Conservation (phyloP, 164 flowering plant genomes). For the Cinnamomum chago region DNA sequence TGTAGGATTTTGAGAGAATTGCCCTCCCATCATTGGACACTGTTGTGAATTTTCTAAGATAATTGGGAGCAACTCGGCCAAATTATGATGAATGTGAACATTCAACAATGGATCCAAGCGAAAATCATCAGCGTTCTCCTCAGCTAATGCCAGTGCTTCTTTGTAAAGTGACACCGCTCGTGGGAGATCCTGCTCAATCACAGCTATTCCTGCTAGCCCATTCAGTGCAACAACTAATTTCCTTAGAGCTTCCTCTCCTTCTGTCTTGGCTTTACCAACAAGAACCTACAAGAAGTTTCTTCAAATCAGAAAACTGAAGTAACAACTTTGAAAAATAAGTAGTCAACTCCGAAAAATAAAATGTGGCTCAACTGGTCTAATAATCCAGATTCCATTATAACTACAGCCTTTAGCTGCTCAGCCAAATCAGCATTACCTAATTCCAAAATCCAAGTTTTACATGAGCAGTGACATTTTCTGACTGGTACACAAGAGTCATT, state of each 20-base stretch:
- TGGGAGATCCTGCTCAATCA: slow-evolving; percentile 47
- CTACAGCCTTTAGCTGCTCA: neutral
- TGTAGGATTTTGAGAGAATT: slow-evolving; percentile 18
- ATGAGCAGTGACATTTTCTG: neutral
- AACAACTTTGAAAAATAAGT: neutral
- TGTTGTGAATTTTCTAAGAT: slow-evolving; percentile 14
- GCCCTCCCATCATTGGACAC: slow-evolving; percentile 12
- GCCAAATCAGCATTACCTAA: neutral
- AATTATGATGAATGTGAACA: slow-evolving; percentile 82
- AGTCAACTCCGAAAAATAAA: no score
- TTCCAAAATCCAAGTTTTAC: neutral
- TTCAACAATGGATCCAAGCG: slow-evolving; percentile 81
- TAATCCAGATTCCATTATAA: neutral
- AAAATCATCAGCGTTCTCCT: slow-evolving; percentile 74
- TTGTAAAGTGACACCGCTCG: slow-evolving; percentile 61
- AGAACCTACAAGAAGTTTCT: slow-evolving; percentile 54
- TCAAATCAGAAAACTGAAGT: slow-evolving; percentile 8
- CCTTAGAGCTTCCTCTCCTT: slow-evolving; percentile 95
- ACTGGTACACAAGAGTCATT: neutral
- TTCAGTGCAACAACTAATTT: slow-evolving; percentile 70
- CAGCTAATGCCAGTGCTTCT: slow-evolving; percentile 61
- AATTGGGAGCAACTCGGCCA: slow-evolving; percentile 57
- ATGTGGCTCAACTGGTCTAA: no score
- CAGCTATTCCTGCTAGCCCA: slow-evolving; percentile 90
- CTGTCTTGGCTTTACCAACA: slow-evolving; percentile 72